Percentiles rank a stretch among this genome's conserved stretches.
Conservation (phyloP, 1,139 yeast species). For the Pichiaceae sp. region DNA sequence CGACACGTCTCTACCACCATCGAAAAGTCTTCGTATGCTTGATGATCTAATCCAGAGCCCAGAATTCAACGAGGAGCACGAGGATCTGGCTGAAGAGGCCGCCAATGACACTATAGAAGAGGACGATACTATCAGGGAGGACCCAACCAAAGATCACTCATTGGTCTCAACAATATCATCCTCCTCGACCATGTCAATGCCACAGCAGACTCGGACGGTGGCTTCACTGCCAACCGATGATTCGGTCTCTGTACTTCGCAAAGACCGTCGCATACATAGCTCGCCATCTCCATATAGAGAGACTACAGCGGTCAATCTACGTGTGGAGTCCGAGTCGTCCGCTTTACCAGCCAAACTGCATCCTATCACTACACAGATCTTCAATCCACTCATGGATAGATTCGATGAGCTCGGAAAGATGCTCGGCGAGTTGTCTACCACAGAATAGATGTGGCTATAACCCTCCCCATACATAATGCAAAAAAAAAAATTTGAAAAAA, state of each 20-base stretch:
- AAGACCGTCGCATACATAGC: neutral
- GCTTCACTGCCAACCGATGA: conserved; percentile 3
- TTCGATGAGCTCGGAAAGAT: conserved; percentile 33
- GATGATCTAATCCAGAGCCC: conserved; percentile 16
- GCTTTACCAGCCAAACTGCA: conserved; percentile 20
- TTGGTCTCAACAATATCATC: conserved; percentile 5
- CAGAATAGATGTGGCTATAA: too few relatives aligned
- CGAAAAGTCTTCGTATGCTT: conserved; percentile 14
- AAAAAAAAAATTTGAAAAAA: conserved; percentile 1
- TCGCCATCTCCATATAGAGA: neutral
- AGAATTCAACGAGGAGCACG: conserved; percentile 8
- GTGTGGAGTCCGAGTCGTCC: neutral
- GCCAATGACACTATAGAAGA: conserved; percentile 5
- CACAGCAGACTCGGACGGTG: neutral
- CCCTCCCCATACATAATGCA: neutral
- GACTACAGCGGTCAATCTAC: neutral
- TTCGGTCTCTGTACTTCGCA: neutral
- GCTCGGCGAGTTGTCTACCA: conserved; percentile 19
- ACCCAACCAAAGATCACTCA: conserved; percentile 5
- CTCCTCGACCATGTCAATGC: conserved; percentile 2
- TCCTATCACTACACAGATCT: conserved; percentile 37
- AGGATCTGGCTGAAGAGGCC: conserved; percentile 2
- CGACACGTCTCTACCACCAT: conserved; percentile 3
- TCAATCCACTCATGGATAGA: conserved; percentile 39
- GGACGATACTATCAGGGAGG: neutral